phyloP scores from a whole-genome alignment of 129 eudicot genomes.

The Ambrosia trifida region DNA sequence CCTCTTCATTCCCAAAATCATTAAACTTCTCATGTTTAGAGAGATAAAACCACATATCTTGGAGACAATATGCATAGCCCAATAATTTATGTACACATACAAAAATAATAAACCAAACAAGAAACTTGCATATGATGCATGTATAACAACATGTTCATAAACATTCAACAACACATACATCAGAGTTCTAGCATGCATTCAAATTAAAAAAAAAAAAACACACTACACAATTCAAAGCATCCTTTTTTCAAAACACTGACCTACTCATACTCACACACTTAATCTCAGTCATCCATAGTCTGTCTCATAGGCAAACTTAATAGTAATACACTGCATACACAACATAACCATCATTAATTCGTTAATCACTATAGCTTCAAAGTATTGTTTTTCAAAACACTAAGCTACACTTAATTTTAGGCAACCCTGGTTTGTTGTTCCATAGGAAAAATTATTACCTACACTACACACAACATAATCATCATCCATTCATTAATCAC shows the following conservation, averaged over 20 bases:
- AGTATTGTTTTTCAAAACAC: not conserved
- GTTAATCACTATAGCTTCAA: not conserved
- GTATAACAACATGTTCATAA: not conserved
- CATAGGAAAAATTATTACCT: not conserved
- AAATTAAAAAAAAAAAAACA: not conserved
- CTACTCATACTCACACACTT: no score
- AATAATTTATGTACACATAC: not conserved
- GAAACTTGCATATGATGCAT: not conserved
- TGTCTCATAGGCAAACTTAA: not conserved
- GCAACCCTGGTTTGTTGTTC: conserved; percentile 5
- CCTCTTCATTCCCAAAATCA: conserved; percentile 75
- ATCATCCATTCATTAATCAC: not conserved
- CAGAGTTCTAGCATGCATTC: not conserved
- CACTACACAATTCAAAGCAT: not conserved
- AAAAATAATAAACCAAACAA: conserved; percentile 1
- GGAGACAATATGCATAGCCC: conserved; percentile 16
- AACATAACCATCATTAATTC: not conserved
- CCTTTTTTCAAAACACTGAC: no score
- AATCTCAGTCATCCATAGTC: conserved; percentile 14
- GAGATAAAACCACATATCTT: conserved; percentile 97
- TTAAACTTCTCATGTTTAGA: conserved; percentile 81
- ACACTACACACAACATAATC: not conserved
- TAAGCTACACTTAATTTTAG: conserved; percentile 4
- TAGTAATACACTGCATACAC: not conserved
- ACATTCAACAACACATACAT: not conserved